Conservation (phyloP, 495 filamentous ascomycete genomes). For the Penicillium ucsense region DNA sequence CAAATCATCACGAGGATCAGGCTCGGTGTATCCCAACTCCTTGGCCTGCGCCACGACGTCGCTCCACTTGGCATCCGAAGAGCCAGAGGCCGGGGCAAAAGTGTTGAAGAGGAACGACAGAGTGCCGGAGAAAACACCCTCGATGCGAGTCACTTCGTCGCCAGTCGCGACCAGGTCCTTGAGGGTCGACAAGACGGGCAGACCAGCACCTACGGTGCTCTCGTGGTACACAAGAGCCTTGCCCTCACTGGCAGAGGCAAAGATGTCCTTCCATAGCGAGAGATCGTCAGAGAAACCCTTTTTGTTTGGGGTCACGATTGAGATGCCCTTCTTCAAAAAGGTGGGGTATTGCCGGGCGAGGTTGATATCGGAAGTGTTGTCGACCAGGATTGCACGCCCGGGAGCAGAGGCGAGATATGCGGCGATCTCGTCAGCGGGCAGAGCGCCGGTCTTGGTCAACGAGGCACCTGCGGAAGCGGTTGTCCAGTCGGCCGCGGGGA, state of each 20-base stretch:
- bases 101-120: constrained; percentile 96
- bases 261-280: constrained; percentile 72
- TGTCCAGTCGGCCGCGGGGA: constrained; percentile 42
- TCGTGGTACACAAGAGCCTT: constrained; percentile 83
- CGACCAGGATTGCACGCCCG: constrained; percentile 65
- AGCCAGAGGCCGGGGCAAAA: constrained; percentile 66
- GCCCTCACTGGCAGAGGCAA: constrained; percentile 45
- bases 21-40: constrained; percentile 93
- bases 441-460: constrained; percentile 36
- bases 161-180: constrained; percentile 81
- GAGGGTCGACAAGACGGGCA: constrained; percentile 82
- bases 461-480: constrained; percentile 44
- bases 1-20: constrained; percentile 89
- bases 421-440: constrained; percentile 52
- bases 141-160: constrained; percentile 73
- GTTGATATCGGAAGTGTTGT: constrained; percentile 80
- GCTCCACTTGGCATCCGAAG: constrained; percentile 60
- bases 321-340: constrained; percentile 69
- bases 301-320: constrained; percentile 90
- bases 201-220: constrained; percentile 77
- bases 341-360: constrained; percentile 68
- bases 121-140: constrained; percentile 92
- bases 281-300: constrained; percentile 77
- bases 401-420: constrained; percentile 60
- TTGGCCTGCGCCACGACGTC: constrained; percentile 83